Evolutionary conservation across 352 stramenopile species (phyloP), one percentile per base, ranked within the genome.

Genomic region (Globisporangium iwayamae): DNA sequence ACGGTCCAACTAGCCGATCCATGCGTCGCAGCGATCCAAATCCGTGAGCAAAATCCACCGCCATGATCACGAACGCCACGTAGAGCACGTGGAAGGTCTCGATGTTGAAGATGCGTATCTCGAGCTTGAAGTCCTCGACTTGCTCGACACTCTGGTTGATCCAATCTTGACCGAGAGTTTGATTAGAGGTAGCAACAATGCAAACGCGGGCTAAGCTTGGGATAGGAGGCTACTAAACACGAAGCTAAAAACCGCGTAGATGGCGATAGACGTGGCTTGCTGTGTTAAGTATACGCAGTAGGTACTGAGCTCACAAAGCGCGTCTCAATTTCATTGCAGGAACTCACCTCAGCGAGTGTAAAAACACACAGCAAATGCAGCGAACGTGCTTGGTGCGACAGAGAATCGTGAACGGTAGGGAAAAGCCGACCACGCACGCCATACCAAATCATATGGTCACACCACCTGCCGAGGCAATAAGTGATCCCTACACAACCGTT

Each of bases 361-460:
- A 16, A 47, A 47, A 1, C 5, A n/a, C 14, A n/a, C 41, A 8
- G 2, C 41, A 7, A 47, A 47, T 14, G 14, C 4, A 16, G 4
- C 14, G 16, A 9, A 47, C 16, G 16, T n/a, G 16, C 13, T 7
- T n/a, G 41, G 41, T 6, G 41, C 5, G 14, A 14, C 16, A 4
- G 2, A 47, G 13, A 10, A 81, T 69, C 18, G 60, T 67, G 46
- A 81, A 81, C 2, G 73, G 71, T 8, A 81, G 41, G 3, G 71
- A 71, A 50, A 75, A 81, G 0, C 73, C 73, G 36, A 84, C 69
- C 10, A 59, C n/a, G 18, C 16, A 16, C 16, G 39, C 39, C 13
- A 53, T 4, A 1, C 39, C n/a, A 36, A 32, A 43, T 6, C n/a
- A 13, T 3, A 22, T 39, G 7, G 20, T 9, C 3, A 30, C 20